phyloP scores from a whole-genome alignment of 1,139 yeast species.

The Diutina mesorugosa region DNA sequence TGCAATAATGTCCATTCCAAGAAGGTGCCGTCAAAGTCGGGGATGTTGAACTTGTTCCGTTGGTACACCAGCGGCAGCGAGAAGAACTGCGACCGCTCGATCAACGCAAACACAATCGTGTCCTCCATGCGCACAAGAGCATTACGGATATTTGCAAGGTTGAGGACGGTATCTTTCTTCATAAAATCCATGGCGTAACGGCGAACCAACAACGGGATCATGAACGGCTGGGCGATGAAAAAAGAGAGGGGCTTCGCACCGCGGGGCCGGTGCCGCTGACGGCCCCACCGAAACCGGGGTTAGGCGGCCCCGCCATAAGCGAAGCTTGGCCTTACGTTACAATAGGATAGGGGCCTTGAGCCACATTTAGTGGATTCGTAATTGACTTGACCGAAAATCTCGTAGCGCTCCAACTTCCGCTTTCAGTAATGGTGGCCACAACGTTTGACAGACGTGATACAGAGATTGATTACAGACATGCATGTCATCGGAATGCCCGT shows the following conservation, averaged over 20 bases:
- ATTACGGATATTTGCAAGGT: constrained; percentile 69
- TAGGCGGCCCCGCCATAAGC: background rate
- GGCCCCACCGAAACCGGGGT: background rate
- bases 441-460: too few species aligned
- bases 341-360: background rate
- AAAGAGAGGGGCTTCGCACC: background rate
- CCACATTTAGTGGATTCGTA: too few species aligned
- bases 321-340: too few species aligned
- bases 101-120: constrained; percentile 81
- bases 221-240: background rate
- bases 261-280: background rate
- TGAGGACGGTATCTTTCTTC: constrained; percentile 71
- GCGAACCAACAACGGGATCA: background rate
- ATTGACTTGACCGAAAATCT: too few species aligned
- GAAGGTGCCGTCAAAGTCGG: constrained; percentile 67
- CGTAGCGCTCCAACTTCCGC: too few species aligned
- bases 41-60: constrained; percentile 42
- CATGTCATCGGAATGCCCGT: too few species aligned
- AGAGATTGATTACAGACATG: too few species aligned
- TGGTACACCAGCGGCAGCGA: constrained; percentile 67
- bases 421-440: too few species aligned
- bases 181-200: constrained; percentile 59
- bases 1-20: constrained; percentile 77
- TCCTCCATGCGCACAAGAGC: constrained; percentile 91
- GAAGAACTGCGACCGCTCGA: constrained; percentile 84